Base-by-base conservation (phyloP, 2,329 filamentous ascomycete genomes). In the Chrysoporthe deuterocubensis region DNA sequence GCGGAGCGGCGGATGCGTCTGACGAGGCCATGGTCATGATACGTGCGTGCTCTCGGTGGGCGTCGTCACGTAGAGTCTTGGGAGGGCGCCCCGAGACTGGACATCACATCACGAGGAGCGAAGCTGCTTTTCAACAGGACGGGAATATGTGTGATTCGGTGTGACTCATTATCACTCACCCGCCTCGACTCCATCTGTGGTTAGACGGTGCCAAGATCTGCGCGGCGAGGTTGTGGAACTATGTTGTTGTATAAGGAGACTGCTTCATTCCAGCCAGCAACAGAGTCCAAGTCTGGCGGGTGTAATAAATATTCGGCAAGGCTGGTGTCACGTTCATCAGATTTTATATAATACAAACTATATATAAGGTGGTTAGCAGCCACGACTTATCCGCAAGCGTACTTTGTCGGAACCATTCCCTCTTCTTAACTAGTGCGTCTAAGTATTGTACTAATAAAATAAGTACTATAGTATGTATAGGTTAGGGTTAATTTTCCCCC, bases 1-100 rank as follows among this genome's bases (percentile, higher is more conserved):
- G 44, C 3, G n/a, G 67, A 16, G 67, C 57, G 57, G 62, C 59
- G 26, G 68, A 40, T n/a, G 65, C 40, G 13, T 63, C 56, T 60
- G 18, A 54, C 56, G 37, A 26, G 13, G 26, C 21, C 42, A 46
- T 62, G 43, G n/a, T 54, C 8, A 18, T 43, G 13, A 4, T 40
- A 6, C 9, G 37, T 40, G 37, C 4, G 37, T 40, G 37, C 37
- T 9, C 37, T 40, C 37, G 37, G 9, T 0, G 37, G 37, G 9
- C 37, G 37, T 40, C 9, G 37, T 9, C 37, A 40, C 37, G 37
- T 9, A 40, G 9, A 40, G 37, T 5, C 9, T 40, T 40, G 37
- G 37, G 37, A 9, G 37, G 37, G 37, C 37, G 9, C 16, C 13
- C 16, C 1, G 13, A 56, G n/a, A 50, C 9, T 42, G n/a, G 18